These are phyloP conservation scores for Penicillium taxi DNA, from an alignment of 495 filamentous ascomycete species.

Conservation along the genomic window DNA sequence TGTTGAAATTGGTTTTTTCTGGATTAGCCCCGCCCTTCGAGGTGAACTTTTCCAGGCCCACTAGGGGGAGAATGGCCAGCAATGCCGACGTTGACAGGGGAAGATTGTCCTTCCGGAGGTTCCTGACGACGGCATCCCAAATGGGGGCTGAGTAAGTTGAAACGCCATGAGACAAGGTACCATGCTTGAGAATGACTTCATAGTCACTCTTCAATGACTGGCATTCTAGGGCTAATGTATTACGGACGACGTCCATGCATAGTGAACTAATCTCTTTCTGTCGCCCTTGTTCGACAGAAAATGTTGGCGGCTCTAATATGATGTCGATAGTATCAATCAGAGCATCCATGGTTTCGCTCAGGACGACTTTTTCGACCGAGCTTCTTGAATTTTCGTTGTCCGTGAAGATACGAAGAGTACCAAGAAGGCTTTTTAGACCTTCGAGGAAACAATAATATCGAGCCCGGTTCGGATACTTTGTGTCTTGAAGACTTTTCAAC, in stretches of 20 bases:
- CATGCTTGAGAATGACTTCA: constrained; percentile 50
- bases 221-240: constrained; percentile 67
- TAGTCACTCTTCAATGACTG: constrained; percentile 65
- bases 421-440: constrained; percentile 42
- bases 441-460: constrained; percentile 44
- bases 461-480: constrained; percentile 35
- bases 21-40: constrained; percentile 40
- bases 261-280: constrained; percentile 29
- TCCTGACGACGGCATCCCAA: constrained; percentile 68
- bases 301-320: constrained; percentile 39
- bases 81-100: constrained; percentile 62
- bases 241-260: constrained; percentile 58
- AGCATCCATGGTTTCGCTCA: constrained; percentile 47
- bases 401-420: constrained; percentile 46
- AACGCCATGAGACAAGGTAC: constrained; percentile 57
- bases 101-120: constrained; percentile 55
- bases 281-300: constrained; percentile 25
- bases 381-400: constrained; percentile 40
- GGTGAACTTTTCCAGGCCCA: constrained; percentile 64
- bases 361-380: constrained; percentile 45
- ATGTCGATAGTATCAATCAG: constrained; percentile 40
- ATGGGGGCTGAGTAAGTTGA: constrained; percentile 57
- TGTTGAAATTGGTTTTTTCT: constrained; percentile 63
- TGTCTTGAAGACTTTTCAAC: constrained; percentile 54
- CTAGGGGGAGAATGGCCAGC: constrained; percentile 58